phyloP scores from a whole-genome alignment of 768 basidiomycete genomes.

The Auricularia sp. region DNA sequence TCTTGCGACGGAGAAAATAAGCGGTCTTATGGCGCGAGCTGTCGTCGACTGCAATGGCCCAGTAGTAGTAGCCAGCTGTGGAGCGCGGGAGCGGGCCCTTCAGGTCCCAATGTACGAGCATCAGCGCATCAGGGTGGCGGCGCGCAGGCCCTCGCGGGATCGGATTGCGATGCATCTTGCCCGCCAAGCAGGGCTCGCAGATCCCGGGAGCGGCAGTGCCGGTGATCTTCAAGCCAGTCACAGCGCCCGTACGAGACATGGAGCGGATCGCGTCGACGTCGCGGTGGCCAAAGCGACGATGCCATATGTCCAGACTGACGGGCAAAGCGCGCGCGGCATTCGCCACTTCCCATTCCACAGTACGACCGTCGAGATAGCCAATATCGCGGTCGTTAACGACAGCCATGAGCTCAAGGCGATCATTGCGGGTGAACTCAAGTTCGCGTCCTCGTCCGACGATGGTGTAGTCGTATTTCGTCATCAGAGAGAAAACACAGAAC shows the following conservation, averaged over 20 bases:
- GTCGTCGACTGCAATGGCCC: neutral
- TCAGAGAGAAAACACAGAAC: neutral
- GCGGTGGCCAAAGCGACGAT: neutral
- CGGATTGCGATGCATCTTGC: neutral
- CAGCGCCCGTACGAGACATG: too few species aligned
- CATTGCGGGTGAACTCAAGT: neutral
- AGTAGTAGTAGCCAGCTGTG: neutral
- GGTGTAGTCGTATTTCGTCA: neutral
- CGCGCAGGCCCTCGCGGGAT: neutral
- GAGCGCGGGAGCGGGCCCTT: neutral
- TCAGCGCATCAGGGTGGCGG: neutral
- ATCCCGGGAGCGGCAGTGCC: neutral
- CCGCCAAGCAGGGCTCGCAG: neutral
- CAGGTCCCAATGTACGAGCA: neutral
- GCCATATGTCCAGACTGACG: neutral
- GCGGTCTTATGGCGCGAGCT: too few species aligned
- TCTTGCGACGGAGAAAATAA: neutral
- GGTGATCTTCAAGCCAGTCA: neutral
- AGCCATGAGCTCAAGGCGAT: neutral
- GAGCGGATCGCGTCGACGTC: too few species aligned
- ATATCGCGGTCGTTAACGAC: neutral
- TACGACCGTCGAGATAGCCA: neutral
- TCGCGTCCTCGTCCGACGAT: neutral
- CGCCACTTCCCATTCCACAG: neutral
- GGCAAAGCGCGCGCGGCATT: neutral